Evolutionary conservation across 2,329 filamentous ascomycete species (phyloP).

Genomic region (Diplocarpon mali): DNA sequence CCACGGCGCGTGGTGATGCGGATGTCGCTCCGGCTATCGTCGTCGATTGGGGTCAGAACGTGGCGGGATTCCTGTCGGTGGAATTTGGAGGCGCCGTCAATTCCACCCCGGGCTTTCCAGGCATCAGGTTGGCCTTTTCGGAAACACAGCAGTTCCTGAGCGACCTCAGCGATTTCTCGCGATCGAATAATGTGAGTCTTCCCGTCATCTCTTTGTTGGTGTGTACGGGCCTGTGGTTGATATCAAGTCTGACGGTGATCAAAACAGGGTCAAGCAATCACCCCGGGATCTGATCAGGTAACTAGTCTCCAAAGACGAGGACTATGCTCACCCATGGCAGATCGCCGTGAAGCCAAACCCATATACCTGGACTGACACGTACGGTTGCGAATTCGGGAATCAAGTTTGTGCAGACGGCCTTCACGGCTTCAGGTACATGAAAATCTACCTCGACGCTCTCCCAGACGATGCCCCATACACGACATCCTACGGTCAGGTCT

Average conservation of each 20-base stretch:
- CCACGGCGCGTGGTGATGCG: constrained; percentile 1
- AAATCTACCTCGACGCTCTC: constrained; percentile 36
- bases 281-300: constrained; percentile 38
- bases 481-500: constrained; percentile 31
- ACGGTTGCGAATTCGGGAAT: constrained; percentile 33
- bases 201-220: no score
- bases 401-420: constrained; percentile 41
- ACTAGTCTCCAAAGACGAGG: constrained; percentile 3
- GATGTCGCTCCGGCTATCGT: constrained; percentile 30
- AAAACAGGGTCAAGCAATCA: constrained; percentile 30
- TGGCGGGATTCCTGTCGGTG: constrained; percentile 34
- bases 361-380: constrained; percentile 35
- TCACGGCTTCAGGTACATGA: constrained; percentile 42
- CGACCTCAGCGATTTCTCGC: constrained; percentile 36
- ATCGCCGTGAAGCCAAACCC: constrained; percentile 33
- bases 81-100: constrained; percentile 30
- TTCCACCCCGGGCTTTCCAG: constrained; percentile 28
- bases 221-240: no score
- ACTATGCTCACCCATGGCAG: constrained; percentile 20
- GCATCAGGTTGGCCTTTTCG: constrained; percentile 37
- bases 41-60: constrained; percentile 39
- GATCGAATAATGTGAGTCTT: constrained; percentile 34
- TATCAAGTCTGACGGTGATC: not conserved
- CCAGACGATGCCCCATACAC: constrained; percentile 35
- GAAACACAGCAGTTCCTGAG: constrained; percentile 36